Percentiles rank a stretch among this genome's conserved stretches.
Evolutionary conservation across 495 filamentous ascomycete species (phyloP).

Genomic region (Penicillium antarcticum): DNA sequence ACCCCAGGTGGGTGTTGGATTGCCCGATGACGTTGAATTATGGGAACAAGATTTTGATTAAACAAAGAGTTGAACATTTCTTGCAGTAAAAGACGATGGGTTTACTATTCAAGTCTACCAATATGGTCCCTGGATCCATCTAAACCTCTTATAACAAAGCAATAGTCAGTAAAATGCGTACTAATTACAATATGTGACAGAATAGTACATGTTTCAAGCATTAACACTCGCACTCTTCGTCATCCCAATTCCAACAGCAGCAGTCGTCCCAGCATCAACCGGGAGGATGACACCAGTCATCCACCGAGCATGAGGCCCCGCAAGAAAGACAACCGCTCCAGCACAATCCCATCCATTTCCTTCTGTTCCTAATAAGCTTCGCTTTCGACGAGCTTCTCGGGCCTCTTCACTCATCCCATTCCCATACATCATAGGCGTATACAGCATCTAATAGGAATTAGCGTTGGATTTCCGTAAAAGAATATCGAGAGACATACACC

Average conservation of each 20-base stretch:
- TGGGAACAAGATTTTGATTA: no score
- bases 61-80: no score
- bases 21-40: not conserved
- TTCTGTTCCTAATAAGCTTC: slow-evolving; percentile 52
- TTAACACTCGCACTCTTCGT: slow-evolving; percentile 26
- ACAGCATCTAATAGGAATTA: slow-evolving; percentile 41
- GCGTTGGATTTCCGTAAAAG: not conserved
- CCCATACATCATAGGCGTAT: slow-evolving; percentile 58
- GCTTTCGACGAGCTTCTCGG: slow-evolving; percentile 40
- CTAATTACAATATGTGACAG: no score
- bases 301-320: slow-evolving; percentile 45
- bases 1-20: not conserved
- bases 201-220: not conserved
- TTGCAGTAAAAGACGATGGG: no score
- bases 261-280: slow-evolving; percentile 49
- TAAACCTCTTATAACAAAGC: no score
- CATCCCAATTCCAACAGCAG: slow-evolving; percentile 30
- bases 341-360: slow-evolving; percentile 53
- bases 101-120: no score
- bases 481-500: slow-evolving; percentile 25
- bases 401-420: slow-evolving; percentile 49
- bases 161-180: no score
- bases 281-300: slow-evolving; percentile 47
- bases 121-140: no score
- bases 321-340: slow-evolving; percentile 38